Evolutionary conservation across 1,284 basidiomycete species (phyloP).

Genomic region (Pulveroboletus sp.): DNA sequence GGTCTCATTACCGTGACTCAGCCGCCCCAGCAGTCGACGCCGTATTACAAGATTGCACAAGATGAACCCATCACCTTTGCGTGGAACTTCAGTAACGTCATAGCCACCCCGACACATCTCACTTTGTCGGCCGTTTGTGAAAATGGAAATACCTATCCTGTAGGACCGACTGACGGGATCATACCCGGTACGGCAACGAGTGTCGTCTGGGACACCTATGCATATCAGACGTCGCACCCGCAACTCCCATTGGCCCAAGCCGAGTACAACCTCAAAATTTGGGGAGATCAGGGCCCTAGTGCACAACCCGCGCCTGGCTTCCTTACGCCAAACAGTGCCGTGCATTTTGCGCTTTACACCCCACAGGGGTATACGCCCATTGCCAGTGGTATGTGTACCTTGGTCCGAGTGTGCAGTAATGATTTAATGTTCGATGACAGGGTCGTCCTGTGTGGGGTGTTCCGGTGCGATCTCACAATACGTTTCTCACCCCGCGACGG

Average conservation of each 20-base stretch:
- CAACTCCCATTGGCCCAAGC: conserved; percentile 70
- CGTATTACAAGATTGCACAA: conserved; percentile 84
- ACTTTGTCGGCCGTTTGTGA: conserved; percentile 81
- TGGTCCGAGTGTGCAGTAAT: neutral
- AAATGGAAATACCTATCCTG: conserved; percentile 84
- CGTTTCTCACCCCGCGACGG: conserved; percentile 57
- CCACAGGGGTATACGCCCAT: conserved; percentile 75
- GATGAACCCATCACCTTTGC: conserved; percentile 79
- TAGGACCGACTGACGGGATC: conserved; percentile 74
- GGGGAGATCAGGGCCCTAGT: conserved; percentile 75
- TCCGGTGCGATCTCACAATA: conserved; percentile 48
- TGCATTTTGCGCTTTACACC: conserved; percentile 82
- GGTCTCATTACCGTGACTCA: conserved; percentile 72
- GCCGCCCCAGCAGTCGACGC: conserved; percentile 75
- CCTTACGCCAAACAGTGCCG: conserved; percentile 66
- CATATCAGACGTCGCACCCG: conserved; percentile 68
- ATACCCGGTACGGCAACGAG: conserved; percentile 68
- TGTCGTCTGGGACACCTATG: conserved; percentile 81
- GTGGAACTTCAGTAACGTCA: conserved; percentile 81
- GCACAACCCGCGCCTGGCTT: conserved; percentile 61
- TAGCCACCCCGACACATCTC: conserved; percentile 67
- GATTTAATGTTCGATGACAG: conserved; percentile 39
- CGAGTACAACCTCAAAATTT: conserved; percentile 77
- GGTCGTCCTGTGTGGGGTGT: conserved; percentile 75
- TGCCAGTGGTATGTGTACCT: conserved; percentile 51